Conservation (phyloP, 192 early-diverging fungal genomes). For the Chytriomyces sp. region DNA sequence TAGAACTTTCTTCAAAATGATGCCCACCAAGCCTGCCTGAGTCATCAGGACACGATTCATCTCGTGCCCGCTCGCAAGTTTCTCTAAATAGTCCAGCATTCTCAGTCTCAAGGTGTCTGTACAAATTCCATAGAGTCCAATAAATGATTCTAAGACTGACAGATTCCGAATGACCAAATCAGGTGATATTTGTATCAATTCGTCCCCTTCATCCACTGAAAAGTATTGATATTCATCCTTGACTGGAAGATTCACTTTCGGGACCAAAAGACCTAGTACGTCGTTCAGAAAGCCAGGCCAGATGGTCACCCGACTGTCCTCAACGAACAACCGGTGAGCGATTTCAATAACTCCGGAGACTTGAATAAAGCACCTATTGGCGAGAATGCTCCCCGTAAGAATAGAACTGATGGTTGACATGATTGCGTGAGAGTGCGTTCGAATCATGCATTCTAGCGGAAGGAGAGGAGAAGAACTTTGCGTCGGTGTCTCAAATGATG, state of each 20-base stretch:
- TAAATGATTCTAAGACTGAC: conserved; percentile 35
- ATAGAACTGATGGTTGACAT: conserved; percentile 32
- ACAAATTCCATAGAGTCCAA: conserved; percentile 27
- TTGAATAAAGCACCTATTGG: conserved; percentile 27
- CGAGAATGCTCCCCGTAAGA: conserved; percentile 23
- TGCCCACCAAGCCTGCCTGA: conserved; percentile 17
- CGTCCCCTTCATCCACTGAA: background rate
- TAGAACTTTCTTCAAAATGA: conserved; percentile 35
- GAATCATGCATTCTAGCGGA: background rate
- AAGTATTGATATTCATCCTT: background rate
- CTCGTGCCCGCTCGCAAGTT: conserved; percentile 34
- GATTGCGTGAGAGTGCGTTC: background rate
- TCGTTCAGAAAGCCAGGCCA: conserved; percentile 37
- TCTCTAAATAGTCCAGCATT: conserved; percentile 31
- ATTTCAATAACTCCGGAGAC: conserved; percentile 43
- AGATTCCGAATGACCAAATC: conserved; percentile 38
- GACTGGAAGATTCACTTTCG: background rate
- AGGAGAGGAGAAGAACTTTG: background rate
- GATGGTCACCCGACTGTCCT: background rate
- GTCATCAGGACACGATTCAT: conserved; percentile 44
- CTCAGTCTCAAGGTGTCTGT: conserved; percentile 1
- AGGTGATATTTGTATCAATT: background rate
- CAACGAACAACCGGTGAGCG: conserved; percentile 24
- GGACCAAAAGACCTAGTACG: conserved; percentile 33
- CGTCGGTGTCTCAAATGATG: background rate